Evolutionary conservation across 2,329 filamentous ascomycete genomes (phyloP), one percentile per base, ranked within the genome.

Genomic region (Paramyrothecium sp.): DNA sequence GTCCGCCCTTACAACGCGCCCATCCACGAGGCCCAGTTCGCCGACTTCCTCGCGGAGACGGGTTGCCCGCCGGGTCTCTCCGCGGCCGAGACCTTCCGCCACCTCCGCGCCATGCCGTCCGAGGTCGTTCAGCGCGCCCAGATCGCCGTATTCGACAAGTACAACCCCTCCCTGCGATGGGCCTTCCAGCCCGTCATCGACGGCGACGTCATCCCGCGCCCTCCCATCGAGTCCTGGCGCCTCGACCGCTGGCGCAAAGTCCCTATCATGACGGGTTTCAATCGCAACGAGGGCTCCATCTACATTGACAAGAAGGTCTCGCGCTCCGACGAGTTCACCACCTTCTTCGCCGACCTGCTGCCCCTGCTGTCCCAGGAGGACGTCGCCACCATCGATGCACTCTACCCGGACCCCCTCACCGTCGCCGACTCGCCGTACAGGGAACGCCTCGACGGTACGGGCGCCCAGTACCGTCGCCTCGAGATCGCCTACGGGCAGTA

Each of bases 111-210:
- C 67, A 60, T 77, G 1, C 70, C 75, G 0, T 59, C 59, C 12
- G 50, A 57, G 7, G 56, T 61, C 20, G 58, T 68, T 1, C 60
- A 62, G 1, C 79, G 79, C 2, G 78, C 77, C 2, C 72, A 76
- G 47, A 58, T 68, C 4, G 56, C 60, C 8, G 72, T 83, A 7
- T 85, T 78, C 68, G 62, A 71, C n/a, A 70, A 69, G 51, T 81
- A 81, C 65, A 70, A 73, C 22, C 64, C 69, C 2, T 75, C 71
- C 4, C 71, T 86, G 2, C 76, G 78, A 21, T 86, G 83, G 83
- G 77, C 89, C 0, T 91, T 89, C 73, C 89, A 90, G 63, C 64
- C 88, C 1, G 84, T 87, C 12, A 83, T 90, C 49, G 88, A 90
- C 61, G 73, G 71, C 3, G 79, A 83, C 1, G 71, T 88, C 11